Percentiles rank a stretch among this genome's conserved stretches.
Evolutionary conservation across 2,329 filamentous ascomycete species (phyloP).

Genomic region (Diaporthe sp.): DNA sequence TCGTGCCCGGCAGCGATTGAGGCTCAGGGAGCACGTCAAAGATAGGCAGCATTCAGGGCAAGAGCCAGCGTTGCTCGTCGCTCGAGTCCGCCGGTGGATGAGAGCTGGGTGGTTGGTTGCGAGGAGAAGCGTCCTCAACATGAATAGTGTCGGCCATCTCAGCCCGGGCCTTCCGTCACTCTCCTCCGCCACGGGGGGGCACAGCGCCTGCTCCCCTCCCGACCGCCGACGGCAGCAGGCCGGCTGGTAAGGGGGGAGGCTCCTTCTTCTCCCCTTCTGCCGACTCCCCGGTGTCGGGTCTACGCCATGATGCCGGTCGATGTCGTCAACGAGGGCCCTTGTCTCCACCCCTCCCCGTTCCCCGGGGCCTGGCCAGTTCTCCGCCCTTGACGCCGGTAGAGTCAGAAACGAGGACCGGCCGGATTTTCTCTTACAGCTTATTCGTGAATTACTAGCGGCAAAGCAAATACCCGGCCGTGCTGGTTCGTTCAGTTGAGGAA

Average conservation of each 20-base stretch:
- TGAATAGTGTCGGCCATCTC: neutral
- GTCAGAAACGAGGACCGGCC: neutral
- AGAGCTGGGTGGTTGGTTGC: neutral
- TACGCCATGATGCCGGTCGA: slow-evolving; percentile 6
- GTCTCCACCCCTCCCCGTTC: neutral
- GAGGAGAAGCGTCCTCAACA: neutral
- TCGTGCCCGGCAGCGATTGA: neutral
- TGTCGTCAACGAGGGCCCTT: slow-evolving; percentile 2
- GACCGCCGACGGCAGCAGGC: neutral
- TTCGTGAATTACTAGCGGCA: neutral
- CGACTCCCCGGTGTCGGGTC: neutral
- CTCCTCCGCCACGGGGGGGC: neutral
- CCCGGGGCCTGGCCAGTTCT: neutral
- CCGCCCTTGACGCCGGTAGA: neutral
- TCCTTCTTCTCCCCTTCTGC: too few species aligned
- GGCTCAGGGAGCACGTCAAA: neutral
- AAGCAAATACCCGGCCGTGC: neutral
- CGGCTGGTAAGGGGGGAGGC: too few species aligned
- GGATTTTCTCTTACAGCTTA: neutral
- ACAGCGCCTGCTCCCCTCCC: neutral
- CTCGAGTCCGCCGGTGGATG: neutral
- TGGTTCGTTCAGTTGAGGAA: neutral
- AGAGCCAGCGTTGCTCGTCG: neutral
- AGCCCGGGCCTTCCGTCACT: neutral
- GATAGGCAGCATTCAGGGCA: too few species aligned